Evolutionary conservation across 805 yeast genomes (phyloP), one percentile per base, ranked within the genome.

Genomic region (Candida montana): DNA sequence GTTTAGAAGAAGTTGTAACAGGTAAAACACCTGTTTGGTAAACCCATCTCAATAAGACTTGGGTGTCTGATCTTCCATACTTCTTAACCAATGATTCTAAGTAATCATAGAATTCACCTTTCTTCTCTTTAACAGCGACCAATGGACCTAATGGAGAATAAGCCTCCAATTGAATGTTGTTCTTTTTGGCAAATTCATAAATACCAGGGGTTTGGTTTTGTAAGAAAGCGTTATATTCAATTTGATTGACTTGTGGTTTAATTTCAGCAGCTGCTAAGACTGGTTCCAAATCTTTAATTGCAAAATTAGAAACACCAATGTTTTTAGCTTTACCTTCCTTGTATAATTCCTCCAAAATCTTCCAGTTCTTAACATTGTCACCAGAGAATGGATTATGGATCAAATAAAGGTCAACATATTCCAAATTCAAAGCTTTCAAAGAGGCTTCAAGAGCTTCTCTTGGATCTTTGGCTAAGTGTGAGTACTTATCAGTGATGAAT

Each of bases 101-200:
- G 37, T 49, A 67, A 41, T 48, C 62, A 59, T 53, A 72, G 61
- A 62, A 65, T 50, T 50, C 61, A 40, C 58, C 68, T 17, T 63
- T 67, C 52, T 57, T 67, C 15, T 64, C 70, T 48, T 71, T 67
- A 46, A 66, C 65, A 58, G 72, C 75, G 46, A 69, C 69, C 31
- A 83, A 55, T 5, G 89, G 86, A 13, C 77, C 76, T 48, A 84
- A 66, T 19, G 91, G 88, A 6, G 80, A 71, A 59, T 81, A 84
- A 1, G 86, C 88, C 54, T 77, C 83, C 12, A 83, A 48, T 24
- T 68, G 53, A 46, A 83, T 80, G 27, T 60, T 63, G 39, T 82
- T 52, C 33, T 70, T 53, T 49, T 73, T 57, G 43, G 74, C 65
- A 53, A 67, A 82, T 12, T 77, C 71, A 35, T 71, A 68, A 41